Conservation (phyloP, 371 early-diverging fungal genomes). For the Mucor sp. region DNA sequence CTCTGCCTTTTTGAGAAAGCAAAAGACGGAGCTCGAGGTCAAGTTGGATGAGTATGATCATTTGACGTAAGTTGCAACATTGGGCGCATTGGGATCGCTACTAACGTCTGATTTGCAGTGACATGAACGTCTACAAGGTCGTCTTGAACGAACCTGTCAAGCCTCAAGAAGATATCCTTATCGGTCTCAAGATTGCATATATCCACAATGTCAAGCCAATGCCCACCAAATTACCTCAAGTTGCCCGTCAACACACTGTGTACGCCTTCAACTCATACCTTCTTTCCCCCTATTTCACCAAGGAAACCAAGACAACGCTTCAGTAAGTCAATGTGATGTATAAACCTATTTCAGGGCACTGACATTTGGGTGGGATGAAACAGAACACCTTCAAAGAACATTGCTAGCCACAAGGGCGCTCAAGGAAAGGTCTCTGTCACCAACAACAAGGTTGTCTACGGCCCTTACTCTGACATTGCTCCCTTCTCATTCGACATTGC, state of each 20-base stretch:
- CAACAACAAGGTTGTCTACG: conserved; percentile 72
- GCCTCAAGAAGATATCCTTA: conserved; percentile 65
- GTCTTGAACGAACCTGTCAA: conserved; percentile 58
- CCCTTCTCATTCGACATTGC: conserved; percentile 54
- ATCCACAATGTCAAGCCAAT: conserved; percentile 62
- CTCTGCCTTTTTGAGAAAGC: conserved; percentile 54
- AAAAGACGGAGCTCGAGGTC: conserved; percentile 45
- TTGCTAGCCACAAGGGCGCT: conserved; percentile 45
- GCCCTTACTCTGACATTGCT: conserved; percentile 65
- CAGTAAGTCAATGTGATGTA: conserved; percentile 46
- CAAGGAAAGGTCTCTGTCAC: conserved; percentile 23
- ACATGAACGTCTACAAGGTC: conserved; percentile 63
- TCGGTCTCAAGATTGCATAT: conserved; percentile 69
- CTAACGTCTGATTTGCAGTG: conserved; percentile 26
- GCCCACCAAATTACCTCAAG: conserved; percentile 74
- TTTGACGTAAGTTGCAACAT: conserved; percentile 33
- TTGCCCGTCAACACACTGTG: conserved; percentile 66
- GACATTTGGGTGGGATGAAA: neutral
- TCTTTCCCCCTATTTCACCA: conserved; percentile 66
- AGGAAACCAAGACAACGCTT: conserved; percentile 82
- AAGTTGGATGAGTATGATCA: conserved; percentile 34
- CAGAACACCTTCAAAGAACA: conserved; percentile 43
- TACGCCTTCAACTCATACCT: conserved; percentile 68
- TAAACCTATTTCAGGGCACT: neutral
- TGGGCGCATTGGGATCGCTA: neutral